A percentile compares a stretch with the other conserved stretches of the same genome.
Evolutionary conservation across 345 rosid genomes (phyloP).

Genomic region (Salix viminalis): DNA sequence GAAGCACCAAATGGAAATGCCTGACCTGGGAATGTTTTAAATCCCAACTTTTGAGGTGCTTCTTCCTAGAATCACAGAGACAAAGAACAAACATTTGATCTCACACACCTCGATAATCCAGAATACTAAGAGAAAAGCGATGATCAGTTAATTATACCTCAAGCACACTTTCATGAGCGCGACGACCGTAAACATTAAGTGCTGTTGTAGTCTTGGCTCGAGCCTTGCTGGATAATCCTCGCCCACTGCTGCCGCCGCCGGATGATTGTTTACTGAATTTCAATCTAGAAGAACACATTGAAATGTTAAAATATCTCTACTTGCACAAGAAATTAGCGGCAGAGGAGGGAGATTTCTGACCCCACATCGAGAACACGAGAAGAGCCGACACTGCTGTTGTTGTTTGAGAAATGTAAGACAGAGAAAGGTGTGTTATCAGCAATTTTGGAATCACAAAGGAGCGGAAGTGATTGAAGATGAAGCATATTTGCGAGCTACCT

Average conservation of each 20-base stretch:
- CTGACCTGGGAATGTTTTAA: conserved; percentile 61
- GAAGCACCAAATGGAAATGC: conserved; percentile 77
- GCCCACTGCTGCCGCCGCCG: conserved; percentile 20
- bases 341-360: not conserved
- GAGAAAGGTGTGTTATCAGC: conserved; percentile 9
- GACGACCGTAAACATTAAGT: conserved; percentile 39
- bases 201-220: conserved; percentile 19
- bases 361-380: conserved; percentile 20
- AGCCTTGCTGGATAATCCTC: conserved; percentile 44
- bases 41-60: conserved; percentile 38
- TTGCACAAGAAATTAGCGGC: not conserved
- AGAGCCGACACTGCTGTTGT: conserved; percentile 7
- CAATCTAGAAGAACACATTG: conserved; percentile 35
- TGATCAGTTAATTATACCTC: conserved; percentile 37
- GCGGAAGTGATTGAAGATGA: conserved; percentile 8
- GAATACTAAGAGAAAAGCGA: not conserved
- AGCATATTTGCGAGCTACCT: conserved; percentile 7
- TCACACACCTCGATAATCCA: not conserved
- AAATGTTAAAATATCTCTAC: not conserved
- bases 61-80: conserved; percentile 44
- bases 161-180: conserved; percentile 51
- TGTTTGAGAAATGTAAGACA: conserved; percentile 10
- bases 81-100: not conserved
- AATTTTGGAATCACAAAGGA: conserved; percentile 8
- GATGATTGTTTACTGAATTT: conserved; percentile 36